Percentiles rank a stretch among this genome's conserved stretches.
Evolutionary conservation across 2,329 filamentous ascomycete genomes (phyloP).

Genomic region (Colletotrichum cuscutae): DNA sequence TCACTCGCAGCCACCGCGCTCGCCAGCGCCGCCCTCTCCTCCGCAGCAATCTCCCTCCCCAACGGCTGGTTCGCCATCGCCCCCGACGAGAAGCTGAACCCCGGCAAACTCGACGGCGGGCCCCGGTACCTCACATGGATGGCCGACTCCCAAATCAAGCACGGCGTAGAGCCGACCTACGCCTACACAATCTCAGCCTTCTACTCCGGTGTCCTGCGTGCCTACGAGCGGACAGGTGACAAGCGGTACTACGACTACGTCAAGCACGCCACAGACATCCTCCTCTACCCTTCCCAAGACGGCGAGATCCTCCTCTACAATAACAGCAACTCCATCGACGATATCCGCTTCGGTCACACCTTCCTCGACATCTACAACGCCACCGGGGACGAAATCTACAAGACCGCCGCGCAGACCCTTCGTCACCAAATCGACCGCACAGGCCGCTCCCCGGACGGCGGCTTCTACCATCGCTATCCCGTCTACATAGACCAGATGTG

Average conservation of each 20-base stretch:
- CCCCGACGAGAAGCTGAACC: conserved; percentile 28
- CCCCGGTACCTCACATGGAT: conserved; percentile 40
- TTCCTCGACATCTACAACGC: conserved; percentile 29
- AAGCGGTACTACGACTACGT: conserved; percentile 40
- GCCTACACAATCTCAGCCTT: conserved; percentile 43
- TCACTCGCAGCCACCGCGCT: conserved; percentile 8
- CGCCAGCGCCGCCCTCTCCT: conserved; percentile 9
- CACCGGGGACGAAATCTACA: conserved; percentile 34
- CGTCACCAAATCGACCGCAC: conserved; percentile 33
- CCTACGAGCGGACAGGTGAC: conserved; percentile 38
- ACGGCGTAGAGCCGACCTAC: conserved; percentile 40
- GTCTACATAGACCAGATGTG: conserved; percentile 39
- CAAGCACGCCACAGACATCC: conserved; percentile 38
- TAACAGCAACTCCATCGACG: conserved; percentile 35
- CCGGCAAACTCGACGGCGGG: conserved; percentile 24
- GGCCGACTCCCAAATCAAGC: conserved; percentile 42
- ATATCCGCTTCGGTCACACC: conserved; percentile 35
- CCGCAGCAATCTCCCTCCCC: conserved; percentile 27
- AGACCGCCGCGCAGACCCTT: conserved; percentile 24
- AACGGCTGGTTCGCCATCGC: conserved; percentile 32
- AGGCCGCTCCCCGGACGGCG: conserved; percentile 23
- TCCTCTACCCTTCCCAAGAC: conserved; percentile 38
- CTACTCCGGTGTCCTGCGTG: conserved; percentile 39
- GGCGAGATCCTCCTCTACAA: conserved; percentile 35
- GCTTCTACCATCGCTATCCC: conserved; percentile 38